These are phyloP conservation scores for Calocybe cyanea DNA, from an alignment of 768 basidiomycete genomes.

Conservation along the genomic window DNA sequence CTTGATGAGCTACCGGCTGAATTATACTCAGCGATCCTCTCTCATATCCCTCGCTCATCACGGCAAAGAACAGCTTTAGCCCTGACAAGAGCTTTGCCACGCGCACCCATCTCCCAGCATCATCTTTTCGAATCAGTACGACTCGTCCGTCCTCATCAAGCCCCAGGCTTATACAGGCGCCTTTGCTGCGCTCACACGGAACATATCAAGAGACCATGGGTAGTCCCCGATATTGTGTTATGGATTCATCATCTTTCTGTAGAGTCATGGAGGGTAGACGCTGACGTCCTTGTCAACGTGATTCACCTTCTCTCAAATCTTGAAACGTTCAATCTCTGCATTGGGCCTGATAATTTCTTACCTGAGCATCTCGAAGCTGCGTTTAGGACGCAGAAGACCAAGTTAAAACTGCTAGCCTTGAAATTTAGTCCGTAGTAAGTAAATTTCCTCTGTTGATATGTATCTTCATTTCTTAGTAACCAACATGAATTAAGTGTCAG, in stretches of 20 bases:
- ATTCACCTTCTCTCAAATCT: conserved; percentile 53
- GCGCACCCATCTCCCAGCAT: conserved; percentile 49
- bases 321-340: conserved; percentile 50
- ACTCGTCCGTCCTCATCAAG: conserved; percentile 47
- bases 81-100: conserved; percentile 61
- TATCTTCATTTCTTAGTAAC: not conserved
- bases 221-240: conserved; percentile 20
- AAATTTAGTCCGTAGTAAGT: conserved; percentile 84
- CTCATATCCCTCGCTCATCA: conserved; percentile 40
- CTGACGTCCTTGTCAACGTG: conserved; percentile 71
- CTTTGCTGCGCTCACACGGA: conserved; percentile 32
- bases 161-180: conserved; percentile 52
- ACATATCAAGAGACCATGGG: not conserved
- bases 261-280: conserved; percentile 68
- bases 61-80: conserved; percentile 54
- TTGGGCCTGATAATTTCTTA: conserved; percentile 72
- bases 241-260: conserved; percentile 50
- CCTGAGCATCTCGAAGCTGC: conserved; percentile 82
- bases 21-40: conserved; percentile 58
- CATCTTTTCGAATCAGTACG: conserved; percentile 58
- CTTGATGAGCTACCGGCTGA: conserved; percentile 54
- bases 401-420: conserved; percentile 53
- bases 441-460: not conserved
- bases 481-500: conserved; percentile 44
- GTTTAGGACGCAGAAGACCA: conserved; percentile 39